These are phyloP conservation scores for Pichia sp. DNA, from an alignment of 1,139 yeast species.

Conservation along the genomic window DNA sequence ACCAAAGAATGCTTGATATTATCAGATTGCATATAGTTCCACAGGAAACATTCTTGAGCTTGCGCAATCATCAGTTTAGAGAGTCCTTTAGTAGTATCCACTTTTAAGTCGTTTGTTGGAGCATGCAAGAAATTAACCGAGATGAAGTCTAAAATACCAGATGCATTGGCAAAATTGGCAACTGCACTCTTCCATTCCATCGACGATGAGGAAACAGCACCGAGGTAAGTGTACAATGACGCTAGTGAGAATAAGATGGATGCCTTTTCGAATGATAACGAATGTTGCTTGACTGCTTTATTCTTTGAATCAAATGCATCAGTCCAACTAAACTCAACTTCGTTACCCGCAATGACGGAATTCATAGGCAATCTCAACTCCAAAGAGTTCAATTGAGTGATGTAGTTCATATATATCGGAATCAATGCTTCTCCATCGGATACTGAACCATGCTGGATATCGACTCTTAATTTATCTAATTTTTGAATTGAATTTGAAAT, in stretches of 20 bases:
- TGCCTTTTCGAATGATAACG: constrained; percentile 89
- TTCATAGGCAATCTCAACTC: constrained; percentile 72
- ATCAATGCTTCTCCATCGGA: constrained; percentile 41
- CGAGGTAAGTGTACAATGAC: constrained; percentile 50
- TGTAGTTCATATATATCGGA: constrained; percentile 65
- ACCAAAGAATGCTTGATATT: constrained; percentile 59
- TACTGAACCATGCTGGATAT: constrained; percentile 52
- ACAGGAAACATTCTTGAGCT: constrained; percentile 80
- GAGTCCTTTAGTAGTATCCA: constrained; percentile 67
- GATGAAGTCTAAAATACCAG: constrained; percentile 73
- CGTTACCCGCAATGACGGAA: constrained; percentile 4
- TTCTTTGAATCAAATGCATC: constrained; percentile 63
- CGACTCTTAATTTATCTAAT: constrained; percentile 62
- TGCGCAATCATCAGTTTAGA: constrained; percentile 74
- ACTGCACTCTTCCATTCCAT: constrained; percentile 61
- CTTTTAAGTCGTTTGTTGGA: constrained; percentile 76
- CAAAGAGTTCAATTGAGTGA: constrained; percentile 77
- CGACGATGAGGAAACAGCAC: constrained; percentile 28
- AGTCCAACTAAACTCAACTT: constrained; percentile 71
- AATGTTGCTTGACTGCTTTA: constrained; percentile 52
- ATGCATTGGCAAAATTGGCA: constrained; percentile 67
- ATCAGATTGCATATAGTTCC: constrained; percentile 53
- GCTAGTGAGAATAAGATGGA: constrained; percentile 77
- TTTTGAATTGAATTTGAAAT: constrained; percentile 55
- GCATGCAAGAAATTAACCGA: constrained; percentile 87